Base-by-base conservation (phyloP, 345 rosid genomes). In the Rhizophora mangle region DNA sequence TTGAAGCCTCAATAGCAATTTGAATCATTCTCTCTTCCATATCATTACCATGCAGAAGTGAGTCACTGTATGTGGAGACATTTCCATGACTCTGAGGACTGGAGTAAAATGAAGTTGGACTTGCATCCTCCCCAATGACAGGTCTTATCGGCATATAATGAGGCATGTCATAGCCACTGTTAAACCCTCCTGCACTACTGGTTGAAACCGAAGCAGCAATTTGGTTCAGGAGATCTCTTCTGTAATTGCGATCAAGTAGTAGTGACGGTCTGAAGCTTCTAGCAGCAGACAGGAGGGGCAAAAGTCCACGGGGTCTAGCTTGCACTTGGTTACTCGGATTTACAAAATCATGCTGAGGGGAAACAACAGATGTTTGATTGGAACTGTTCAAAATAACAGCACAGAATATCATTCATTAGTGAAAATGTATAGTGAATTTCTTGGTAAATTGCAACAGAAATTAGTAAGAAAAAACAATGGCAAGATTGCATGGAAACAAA, bases 1-100 rank as follows among this genome's bases (percentile, higher is more conserved):
- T 84, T 19, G 98, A 93, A 82, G 96, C 92, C 83, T 86, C 94
- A 63, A 91, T 82, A 39, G 96, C 98, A 68, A 82, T 79, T 79
- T 79, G 87, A 61, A 91, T 54, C 92, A 91, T 88, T 76, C 89
- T 88, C 51, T 87, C 89, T 73, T 91, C 97, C n/a, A 72, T 53
- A 79, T 81, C 82, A 52, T 76, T 62, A 29, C 51, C 68, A 79
- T 74, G 29, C n/a, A 65, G 52, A 70, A 75, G 73, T 22, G 76
- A 47, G 24, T 52, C 74, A 65, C 46, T 65, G 71, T 78, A 80
- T 56, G 81, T 74, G 18, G 67, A 34, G 70, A 75, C 71, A 78
- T 72, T 78, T 56, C 74, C 81, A 67, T 62, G 68, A 83, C 67
- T 47, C 16, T 76, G 79, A 9, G 52, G 68, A 59, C 72, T 79